Evolutionary conservation across 2,329 filamentous ascomycete genomes (phyloP).

Genomic region (Phoma herbarum): DNA sequence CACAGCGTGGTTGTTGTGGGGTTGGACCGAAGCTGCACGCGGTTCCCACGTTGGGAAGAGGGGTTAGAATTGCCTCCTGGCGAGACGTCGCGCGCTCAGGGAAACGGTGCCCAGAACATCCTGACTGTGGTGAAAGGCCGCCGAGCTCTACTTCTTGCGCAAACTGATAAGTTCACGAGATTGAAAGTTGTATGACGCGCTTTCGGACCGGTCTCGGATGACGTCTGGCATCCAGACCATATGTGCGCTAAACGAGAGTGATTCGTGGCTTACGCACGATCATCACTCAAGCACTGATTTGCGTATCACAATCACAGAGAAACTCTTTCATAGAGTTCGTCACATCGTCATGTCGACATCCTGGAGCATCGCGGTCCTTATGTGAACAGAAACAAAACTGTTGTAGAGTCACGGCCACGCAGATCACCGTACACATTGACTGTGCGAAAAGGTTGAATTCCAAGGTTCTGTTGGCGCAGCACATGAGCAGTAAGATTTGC

Average conservation of each 20-base stretch:
- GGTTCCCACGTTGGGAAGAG: neutral
- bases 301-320: too few relatives aligned
- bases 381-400: too few relatives aligned
- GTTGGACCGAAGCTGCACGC: conserved; percentile 1
- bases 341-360: neutral
- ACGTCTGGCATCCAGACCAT: conserved; percentile 3
- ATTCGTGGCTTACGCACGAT: neutral
- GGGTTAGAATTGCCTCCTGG: conserved; percentile 17
- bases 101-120: neutral
- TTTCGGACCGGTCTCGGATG: conserved; percentile 5
- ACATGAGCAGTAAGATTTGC: too few relatives aligned
- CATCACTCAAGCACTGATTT: conserved; percentile 2
- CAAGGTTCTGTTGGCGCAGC: too few relatives aligned
- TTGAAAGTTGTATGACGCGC: conserved; percentile 2
- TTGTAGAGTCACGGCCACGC: neutral
- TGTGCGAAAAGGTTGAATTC: too few relatives aligned
- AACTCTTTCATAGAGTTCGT: too few relatives aligned
- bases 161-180: neutral
- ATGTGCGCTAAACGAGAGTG: neutral
- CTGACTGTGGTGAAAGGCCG: neutral
- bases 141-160: neutral
- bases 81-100: conserved; percentile 6
- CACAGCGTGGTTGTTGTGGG: neutral
- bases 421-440: neutral
- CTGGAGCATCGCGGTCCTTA: neutral